These are phyloP conservation scores for Solanum sparsipilum DNA, from an alignment of 257 asterid genomes.

Conservation along the genomic window DNA sequence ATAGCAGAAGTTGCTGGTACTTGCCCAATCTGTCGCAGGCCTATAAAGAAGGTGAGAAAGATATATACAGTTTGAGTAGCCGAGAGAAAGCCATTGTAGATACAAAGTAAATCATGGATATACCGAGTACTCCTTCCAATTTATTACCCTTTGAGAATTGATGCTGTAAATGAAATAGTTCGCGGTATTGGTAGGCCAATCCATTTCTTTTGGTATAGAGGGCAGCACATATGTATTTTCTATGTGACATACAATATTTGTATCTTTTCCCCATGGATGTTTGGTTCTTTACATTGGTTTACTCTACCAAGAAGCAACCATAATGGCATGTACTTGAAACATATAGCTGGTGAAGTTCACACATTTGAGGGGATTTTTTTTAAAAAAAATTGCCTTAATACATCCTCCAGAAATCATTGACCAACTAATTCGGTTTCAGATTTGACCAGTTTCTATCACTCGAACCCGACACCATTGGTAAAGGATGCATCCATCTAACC, in stretches of 20 bases:
- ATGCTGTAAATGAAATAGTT: neutral
- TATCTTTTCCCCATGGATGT: neutral
- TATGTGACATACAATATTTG: neutral
- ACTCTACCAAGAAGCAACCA: neutral
- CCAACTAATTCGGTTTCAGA: no score
- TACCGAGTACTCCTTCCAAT: neutral
- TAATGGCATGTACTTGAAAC: neutral
- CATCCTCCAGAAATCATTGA: no score
- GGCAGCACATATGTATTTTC: neutral
- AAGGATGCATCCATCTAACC: neutral
- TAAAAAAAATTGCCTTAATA: no score
- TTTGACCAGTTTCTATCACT: neutral
- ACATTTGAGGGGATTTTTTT: neutral
- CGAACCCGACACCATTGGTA: neutral
- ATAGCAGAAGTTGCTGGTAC: slow-evolving; percentile 46
- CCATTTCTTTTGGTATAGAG: neutral
- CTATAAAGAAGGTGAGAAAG: slow-evolving; percentile 58
- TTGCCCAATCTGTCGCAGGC: slow-evolving; percentile 81
- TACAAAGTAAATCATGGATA: neutral
- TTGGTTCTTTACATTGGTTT: neutral
- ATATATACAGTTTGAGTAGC: slow-evolving; percentile 62
- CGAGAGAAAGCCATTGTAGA: neutral
- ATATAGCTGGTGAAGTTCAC: neutral
- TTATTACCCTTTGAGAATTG: neutral
- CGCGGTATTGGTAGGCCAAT: neutral